These are phyloP conservation scores for Linnemannia hyalina DNA, from an alignment of 192 early-diverging fungal species.

Conservation along the genomic window DNA sequence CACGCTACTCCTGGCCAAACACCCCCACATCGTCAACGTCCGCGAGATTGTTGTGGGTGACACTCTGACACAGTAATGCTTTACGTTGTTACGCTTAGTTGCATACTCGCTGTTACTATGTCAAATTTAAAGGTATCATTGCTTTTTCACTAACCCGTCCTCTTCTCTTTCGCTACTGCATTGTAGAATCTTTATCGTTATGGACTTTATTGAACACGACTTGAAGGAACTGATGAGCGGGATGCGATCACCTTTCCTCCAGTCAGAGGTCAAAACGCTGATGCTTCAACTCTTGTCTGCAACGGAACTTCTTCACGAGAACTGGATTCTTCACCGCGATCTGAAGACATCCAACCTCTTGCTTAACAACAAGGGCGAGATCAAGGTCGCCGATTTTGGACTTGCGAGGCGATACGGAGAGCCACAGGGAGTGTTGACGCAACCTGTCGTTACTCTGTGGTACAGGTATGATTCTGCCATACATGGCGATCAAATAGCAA, in stretches of 20 bases:
- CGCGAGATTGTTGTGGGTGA: constrained; percentile 82
- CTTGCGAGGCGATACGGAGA: constrained; percentile 74
- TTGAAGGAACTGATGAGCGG: constrained; percentile 90
- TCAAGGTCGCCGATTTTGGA: constrained; percentile 82
- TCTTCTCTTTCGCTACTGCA: constrained; percentile 29
- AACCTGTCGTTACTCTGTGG: constrained; percentile 79
- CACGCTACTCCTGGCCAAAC: constrained; percentile 80
- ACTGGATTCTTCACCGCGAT: constrained; percentile 81
- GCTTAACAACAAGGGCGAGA: constrained; percentile 69
- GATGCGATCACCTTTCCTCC: constrained; percentile 84
- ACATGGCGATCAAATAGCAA: not conserved
- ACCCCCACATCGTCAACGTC: constrained; percentile 87
- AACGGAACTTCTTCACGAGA: constrained; percentile 72
- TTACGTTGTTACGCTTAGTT: not conserved
- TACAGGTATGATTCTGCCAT: constrained; percentile 62
- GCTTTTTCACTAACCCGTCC: not conserved
- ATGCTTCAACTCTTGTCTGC: constrained; percentile 78
- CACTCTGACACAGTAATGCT: constrained; percentile 67
- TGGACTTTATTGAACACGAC: constrained; percentile 98
- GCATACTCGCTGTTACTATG: not conserved
- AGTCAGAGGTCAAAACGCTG: constrained; percentile 87
- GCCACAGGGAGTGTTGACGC: constrained; percentile 73
- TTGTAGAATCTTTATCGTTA: constrained; percentile 91
- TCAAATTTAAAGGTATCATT: not conserved
- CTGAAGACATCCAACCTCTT: constrained; percentile 75